These are phyloP conservation scores for Phylloporus sp. DNA, from an alignment of 768 basidiomycete species.

Conservation along the genomic window DNA sequence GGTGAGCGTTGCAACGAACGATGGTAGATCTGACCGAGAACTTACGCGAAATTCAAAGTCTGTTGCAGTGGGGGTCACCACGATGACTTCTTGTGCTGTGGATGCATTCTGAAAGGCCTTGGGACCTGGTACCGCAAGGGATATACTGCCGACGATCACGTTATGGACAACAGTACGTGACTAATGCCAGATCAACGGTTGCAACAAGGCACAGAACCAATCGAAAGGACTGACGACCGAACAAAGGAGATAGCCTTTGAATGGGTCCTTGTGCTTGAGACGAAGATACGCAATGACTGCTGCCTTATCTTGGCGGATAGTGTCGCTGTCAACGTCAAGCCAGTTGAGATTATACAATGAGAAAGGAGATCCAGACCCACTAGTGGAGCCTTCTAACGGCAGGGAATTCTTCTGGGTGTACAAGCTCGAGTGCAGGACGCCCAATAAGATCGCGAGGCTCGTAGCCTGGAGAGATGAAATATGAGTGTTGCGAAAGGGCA, in stretches of 20 bases:
- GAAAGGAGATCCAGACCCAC: constrained; percentile 31
- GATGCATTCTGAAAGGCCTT: constrained; percentile 79
- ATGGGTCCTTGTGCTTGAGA: constrained; percentile 74
- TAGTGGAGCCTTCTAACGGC: constrained; percentile 68
- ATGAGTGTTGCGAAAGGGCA: neutral
- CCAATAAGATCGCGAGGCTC: constrained; percentile 72
- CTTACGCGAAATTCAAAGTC: constrained; percentile 54
- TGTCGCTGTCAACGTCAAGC: constrained; percentile 46
- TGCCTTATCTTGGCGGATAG: constrained; percentile 74
- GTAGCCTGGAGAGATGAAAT: constrained; percentile 46
- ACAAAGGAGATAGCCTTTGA: constrained; percentile 72
- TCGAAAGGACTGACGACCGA: constrained; percentile 53
- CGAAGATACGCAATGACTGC: constrained; percentile 76
- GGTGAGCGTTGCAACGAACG: constrained; percentile 4
- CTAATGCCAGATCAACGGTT: constrained; percentile 21
- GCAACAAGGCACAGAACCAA: neutral
- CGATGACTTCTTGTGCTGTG: constrained; percentile 77
- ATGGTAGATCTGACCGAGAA: constrained; percentile 9
- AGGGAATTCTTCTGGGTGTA: constrained; percentile 75
- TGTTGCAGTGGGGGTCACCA: constrained; percentile 57
- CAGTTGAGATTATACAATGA: neutral
- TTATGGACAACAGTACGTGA: constrained; percentile 70
- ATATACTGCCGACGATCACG: constrained; percentile 72
- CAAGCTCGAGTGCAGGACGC: constrained; percentile 65
- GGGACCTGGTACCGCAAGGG: constrained; percentile 69